These are phyloP conservation scores for Epichloe aotearoae DNA, from an alignment of 2,329 filamentous ascomycete species.

Conservation along the genomic window DNA sequence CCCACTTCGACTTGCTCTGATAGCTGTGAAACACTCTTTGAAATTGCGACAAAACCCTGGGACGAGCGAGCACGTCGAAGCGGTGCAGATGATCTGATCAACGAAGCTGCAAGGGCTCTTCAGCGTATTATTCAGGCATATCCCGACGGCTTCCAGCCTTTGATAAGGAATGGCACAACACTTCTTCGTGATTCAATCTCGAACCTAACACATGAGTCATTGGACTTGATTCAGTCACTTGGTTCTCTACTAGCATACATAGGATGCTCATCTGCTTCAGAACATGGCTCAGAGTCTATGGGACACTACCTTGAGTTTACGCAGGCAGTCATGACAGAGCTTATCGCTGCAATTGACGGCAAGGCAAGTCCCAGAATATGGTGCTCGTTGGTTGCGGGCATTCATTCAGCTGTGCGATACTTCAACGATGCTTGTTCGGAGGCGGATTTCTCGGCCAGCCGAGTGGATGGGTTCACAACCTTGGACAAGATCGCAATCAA, in stretches of 20 bases:
- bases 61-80: slow-evolving; percentile 9
- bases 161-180: slow-evolving; percentile 18
- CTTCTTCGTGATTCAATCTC: slow-evolving; percentile 15
- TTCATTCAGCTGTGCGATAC: slow-evolving; percentile 22
- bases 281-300: slow-evolving; percentile 15
- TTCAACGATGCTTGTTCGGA: slow-evolving; percentile 27
- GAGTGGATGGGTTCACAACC: slow-evolving; percentile 7
- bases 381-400: slow-evolving; percentile 24
- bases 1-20: slow-evolving; percentile 21
- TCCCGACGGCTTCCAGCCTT: slow-evolving; percentile 20
- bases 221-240: slow-evolving; percentile 21
- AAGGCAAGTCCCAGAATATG: slow-evolving; percentile 21
- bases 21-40: slow-evolving; percentile 24
- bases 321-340: slow-evolving; percentile 20
- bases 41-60: slow-evolving; percentile 15
- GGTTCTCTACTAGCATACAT: slow-evolving; percentile 34
- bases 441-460: slow-evolving; percentile 10
- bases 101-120: slow-evolving; percentile 28
- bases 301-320: slow-evolving; percentile 28
- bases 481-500: slow-evolving; percentile 10
- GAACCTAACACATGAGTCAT: slow-evolving; percentile 9
- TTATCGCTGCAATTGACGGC: slow-evolving; percentile 23
- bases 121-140: slow-evolving; percentile 25
- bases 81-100: slow-evolving; percentile 23
- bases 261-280: slow-evolving; percentile 27